Conservation (phyloP, 2,329 filamentous ascomycete species). For the Fusarium scirpi region DNA sequence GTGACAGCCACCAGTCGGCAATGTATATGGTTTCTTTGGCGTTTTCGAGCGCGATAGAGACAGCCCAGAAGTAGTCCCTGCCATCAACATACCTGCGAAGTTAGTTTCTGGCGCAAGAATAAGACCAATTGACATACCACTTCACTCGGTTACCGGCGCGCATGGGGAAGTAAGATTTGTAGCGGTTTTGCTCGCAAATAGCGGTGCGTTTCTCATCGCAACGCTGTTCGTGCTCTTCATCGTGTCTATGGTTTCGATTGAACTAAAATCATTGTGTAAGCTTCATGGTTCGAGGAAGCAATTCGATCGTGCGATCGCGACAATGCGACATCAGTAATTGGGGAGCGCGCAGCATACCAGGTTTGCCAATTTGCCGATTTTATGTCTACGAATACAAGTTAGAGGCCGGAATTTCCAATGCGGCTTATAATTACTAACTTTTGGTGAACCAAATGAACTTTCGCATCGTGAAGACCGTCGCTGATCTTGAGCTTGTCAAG, state of each 20-base stretch:
- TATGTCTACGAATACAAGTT: slow-evolving; percentile 52
- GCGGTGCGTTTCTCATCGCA: slow-evolving; percentile 83
- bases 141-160: slow-evolving; percentile 88
- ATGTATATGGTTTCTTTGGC: slow-evolving; percentile 97
- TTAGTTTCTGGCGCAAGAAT: neutral
- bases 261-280: slow-evolving; percentile 59
- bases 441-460: slow-evolving; percentile 68
- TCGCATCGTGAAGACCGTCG: slow-evolving; percentile 70
- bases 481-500: slow-evolving; percentile 60
- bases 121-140: slow-evolving; percentile 73
- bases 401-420: neutral
- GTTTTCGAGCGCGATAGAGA: slow-evolving; percentile 88
- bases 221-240: slow-evolving; percentile 88
- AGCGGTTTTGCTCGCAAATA: slow-evolving; percentile 81
- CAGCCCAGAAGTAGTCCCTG: slow-evolving; percentile 93
- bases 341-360: slow-evolving; percentile 58
- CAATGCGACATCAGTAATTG: slow-evolving; percentile 1
- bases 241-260: slow-evolving; percentile 91
- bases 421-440: slow-evolving; percentile 59
- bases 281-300: neutral
- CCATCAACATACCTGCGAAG: slow-evolving; percentile 73
- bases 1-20: slow-evolving; percentile 96
- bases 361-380: slow-evolving; percentile 73
- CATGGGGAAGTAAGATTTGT: slow-evolving; percentile 90
- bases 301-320: neutral